Percentiles rank a stretch among this genome's conserved stretches.
Evolutionary conservation across 148 eudicot genomes (phyloP).

Genomic region (Camellia granthamiana): DNA sequence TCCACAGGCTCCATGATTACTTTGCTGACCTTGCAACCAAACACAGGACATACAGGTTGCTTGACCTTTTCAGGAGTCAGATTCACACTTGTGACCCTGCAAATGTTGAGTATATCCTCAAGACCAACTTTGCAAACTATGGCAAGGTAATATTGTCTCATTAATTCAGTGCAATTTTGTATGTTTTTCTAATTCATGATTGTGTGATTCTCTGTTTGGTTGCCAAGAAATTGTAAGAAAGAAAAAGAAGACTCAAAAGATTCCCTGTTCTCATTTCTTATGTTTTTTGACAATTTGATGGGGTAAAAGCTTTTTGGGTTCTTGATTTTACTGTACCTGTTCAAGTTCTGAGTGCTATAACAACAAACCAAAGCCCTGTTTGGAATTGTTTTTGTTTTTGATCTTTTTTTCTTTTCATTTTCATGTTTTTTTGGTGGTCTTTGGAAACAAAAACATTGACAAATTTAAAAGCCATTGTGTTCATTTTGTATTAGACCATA

Average conservation of each 20-base stretch:
- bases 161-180: not conserved
- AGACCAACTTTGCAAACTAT: constrained; percentile 21
- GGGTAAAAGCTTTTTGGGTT: not conserved
- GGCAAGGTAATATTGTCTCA: constrained; percentile 6
- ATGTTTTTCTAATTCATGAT: not conserved
- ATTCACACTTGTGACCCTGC: constrained; percentile 14
- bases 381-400: not conserved
- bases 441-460: not conserved
- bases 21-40: not conserved
- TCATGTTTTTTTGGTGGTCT: not conserved
- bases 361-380: not conserved
- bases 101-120: constrained; percentile 19
- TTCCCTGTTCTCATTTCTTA: too few species aligned
- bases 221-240: not conserved
- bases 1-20: constrained; percentile 13
- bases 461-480: not conserved
- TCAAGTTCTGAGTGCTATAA: not conserved
- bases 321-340: not conserved
- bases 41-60: constrained; percentile 15
- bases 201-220: not conserved
- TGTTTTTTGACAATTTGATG: too few species aligned
- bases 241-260: not conserved
- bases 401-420: not conserved
- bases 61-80: not conserved
- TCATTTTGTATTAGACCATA: not conserved